Conservation (phyloP, 148 eudicot species). For the Fallopia convolvulus region DNA sequence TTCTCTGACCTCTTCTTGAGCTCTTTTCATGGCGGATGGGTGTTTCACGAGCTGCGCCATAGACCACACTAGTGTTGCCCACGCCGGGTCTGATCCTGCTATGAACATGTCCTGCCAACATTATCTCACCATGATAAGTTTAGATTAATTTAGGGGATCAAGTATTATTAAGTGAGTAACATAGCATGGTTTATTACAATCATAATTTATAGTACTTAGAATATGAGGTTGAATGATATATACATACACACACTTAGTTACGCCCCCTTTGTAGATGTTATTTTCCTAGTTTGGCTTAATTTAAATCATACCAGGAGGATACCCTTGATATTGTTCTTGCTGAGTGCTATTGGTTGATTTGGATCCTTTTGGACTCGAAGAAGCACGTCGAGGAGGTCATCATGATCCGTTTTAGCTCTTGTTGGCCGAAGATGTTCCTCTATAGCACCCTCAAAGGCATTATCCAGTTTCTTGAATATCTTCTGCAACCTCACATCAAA, state of each 20-base stretch:
- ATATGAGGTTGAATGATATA: too few species aligned
- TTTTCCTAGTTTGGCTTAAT: too few species aligned
- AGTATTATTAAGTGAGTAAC: too few species aligned
- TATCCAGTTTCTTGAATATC: conserved; percentile 26
- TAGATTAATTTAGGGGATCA: too few species aligned
- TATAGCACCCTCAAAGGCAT: conserved; percentile 27
- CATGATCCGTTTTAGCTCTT: conserved; percentile 17
- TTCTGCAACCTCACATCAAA: conserved; percentile 32
- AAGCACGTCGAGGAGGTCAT: conserved; percentile 44
- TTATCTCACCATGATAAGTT: not conserved
- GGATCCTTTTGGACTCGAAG: conserved; percentile 42
- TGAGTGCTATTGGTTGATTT: conserved; percentile 21
- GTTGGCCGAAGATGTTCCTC: conserved; percentile 27
- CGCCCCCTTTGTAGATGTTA: too few species aligned
- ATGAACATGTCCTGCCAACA: conserved; percentile 45
- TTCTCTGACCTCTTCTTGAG: conserved; percentile 37
- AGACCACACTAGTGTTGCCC: conserved; percentile 48
- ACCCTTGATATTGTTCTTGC: conserved; percentile 36
- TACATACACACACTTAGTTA: too few species aligned
- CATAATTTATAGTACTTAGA: too few species aligned
- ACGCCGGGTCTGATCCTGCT: conserved; percentile 49
- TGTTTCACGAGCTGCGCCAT: conserved; percentile 44
- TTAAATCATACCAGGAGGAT: conserved; percentile 31
- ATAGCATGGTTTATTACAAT: too few species aligned
- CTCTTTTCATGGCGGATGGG: conserved; percentile 34